Base-by-base conservation (phyloP, 78 protist species). In the Planoprotostelium fungivorum region DNA sequence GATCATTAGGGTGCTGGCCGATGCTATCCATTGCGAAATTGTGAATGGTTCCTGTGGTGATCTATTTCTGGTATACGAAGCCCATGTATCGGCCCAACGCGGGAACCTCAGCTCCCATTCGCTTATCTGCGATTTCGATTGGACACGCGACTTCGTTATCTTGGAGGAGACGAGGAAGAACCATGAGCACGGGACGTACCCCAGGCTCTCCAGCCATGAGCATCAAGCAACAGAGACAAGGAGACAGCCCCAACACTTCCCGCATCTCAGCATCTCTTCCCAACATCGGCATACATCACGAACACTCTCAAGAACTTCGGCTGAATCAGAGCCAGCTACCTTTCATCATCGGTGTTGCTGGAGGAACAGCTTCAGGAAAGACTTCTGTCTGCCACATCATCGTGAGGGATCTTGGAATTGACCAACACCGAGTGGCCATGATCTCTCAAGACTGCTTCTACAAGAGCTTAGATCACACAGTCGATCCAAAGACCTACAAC, bases 321-420 rank as follows among this genome's bases (percentile, higher is more conserved):
- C 73, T 25, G 16, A 16, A 25, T 51, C 31, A 16, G 16, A 16
- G 31, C 31, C 31, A 51, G 5, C 73, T 51, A 51, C 95, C 95
- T 86, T 87, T 92, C 87, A 87, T 92, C 31, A 90, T 92, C 87
- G 95, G 95, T 28, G 94, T 93, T 0, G 88, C 95, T 28, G 95
- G 95, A 34, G 96, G 95, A 31, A 91, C 94, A 9, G 96, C 94
- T 0, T 92, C 95, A 1, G 96, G 96, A 1, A 94, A 95, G 91
- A 95, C 97, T 23, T 89, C 94, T 0, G 95, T 95, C 23, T 93
- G 97, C 39, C 85, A 88, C 1, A 91, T 89, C 38, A 93, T 93
- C 37, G 90, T 88, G 38, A 84, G 89, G 63, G 86, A 90, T 83
- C 87, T 90, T 10, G 73, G 73, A 25, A 51, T 51, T 16, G 91